These are phyloP conservation scores for Ganoderma sinense DNA, from an alignment of 1,284 basidiomycete species.

Conservation along the genomic window DNA sequence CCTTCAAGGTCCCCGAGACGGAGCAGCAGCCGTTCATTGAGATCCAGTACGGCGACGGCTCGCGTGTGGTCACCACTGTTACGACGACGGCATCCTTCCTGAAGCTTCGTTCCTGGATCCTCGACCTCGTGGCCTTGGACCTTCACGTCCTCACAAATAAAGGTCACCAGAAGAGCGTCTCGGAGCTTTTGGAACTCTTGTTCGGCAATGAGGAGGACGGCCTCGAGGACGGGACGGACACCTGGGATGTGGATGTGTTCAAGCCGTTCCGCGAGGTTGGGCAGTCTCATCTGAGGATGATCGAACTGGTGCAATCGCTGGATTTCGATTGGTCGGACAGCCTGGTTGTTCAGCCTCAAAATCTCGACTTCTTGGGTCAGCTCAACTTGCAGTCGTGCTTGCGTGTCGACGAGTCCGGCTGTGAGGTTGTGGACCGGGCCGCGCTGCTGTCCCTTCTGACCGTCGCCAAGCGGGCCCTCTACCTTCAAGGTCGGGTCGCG, in stretches of 20 bases:
- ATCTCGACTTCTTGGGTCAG: slow-evolving; percentile 73
- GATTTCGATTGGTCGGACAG: slow-evolving; percentile 91
- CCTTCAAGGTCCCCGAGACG: slow-evolving; percentile 63
- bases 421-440: slow-evolving; percentile 82
- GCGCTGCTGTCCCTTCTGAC: slow-evolving; percentile 75
- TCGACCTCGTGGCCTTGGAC: slow-evolving; percentile 90
- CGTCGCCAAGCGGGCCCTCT: slow-evolving; percentile 65
- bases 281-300: slow-evolving; percentile 84
- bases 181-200: slow-evolving; percentile 76
- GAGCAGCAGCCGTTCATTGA: slow-evolving; percentile 66
- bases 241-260: slow-evolving; percentile 58
- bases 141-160: slow-evolving; percentile 87
- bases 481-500: slow-evolving; percentile 73
- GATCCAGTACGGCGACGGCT: slow-evolving; percentile 77
- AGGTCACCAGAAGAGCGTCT: slow-evolving; percentile 74
- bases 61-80: slow-evolving; percentile 78
- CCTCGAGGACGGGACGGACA: slow-evolving; percentile 47
- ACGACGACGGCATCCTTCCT: slow-evolving; percentile 82
- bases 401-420: slow-evolving; percentile 75
- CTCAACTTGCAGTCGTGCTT: slow-evolving; percentile 83
- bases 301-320: slow-evolving; percentile 88
- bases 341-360: slow-evolving; percentile 61
- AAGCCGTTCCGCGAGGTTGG: slow-evolving; percentile 75
- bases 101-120: slow-evolving; percentile 83
- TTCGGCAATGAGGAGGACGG: slow-evolving; percentile 69